These are phyloP conservation scores for Dalechampia spathulata DNA, from an alignment of 441 rosid genomes.

Conservation along the genomic window DNA sequence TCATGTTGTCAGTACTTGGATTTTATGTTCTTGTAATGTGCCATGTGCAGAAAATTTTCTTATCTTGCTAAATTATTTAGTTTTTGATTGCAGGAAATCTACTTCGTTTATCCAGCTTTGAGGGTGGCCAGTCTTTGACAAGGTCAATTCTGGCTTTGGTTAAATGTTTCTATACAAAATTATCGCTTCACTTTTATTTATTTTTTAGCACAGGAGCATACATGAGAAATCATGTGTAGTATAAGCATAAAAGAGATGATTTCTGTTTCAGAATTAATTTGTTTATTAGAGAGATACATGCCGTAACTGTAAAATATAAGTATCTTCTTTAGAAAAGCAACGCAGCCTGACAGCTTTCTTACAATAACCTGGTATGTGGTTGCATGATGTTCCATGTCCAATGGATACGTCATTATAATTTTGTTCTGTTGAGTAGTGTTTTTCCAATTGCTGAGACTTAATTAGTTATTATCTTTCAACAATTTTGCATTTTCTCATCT, in stretches of 20 bases:
- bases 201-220: not conserved
- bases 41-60: not conserved
- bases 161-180: not conserved
- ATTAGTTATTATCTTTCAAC: not conserved
- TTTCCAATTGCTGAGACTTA: not conserved
- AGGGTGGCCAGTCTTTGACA: slow-evolving; percentile 29
- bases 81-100: slow-evolving; percentile 39
- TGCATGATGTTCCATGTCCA: not conserved
- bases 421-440: not conserved
- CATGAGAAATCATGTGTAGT: not conserved
- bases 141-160: slow-evolving; percentile 29
- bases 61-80: slow-evolving; percentile 8
- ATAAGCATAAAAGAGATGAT: not conserved
- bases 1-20: not conserved
- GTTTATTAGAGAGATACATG: not conserved
- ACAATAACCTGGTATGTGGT: not conserved
- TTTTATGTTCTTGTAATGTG: not conserved
- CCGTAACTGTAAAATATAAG: not conserved
- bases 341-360: not conserved
- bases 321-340: not conserved
- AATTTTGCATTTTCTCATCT: no score
- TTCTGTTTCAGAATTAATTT: not conserved
- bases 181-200: not conserved
- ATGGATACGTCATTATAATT: not conserved
- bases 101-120: slow-evolving; percentile 33